Evolutionary conservation across 495 filamentous ascomycete genomes (phyloP), one percentile per base, ranked within the genome.

Genomic region (Neurospora tetraspora): DNA sequence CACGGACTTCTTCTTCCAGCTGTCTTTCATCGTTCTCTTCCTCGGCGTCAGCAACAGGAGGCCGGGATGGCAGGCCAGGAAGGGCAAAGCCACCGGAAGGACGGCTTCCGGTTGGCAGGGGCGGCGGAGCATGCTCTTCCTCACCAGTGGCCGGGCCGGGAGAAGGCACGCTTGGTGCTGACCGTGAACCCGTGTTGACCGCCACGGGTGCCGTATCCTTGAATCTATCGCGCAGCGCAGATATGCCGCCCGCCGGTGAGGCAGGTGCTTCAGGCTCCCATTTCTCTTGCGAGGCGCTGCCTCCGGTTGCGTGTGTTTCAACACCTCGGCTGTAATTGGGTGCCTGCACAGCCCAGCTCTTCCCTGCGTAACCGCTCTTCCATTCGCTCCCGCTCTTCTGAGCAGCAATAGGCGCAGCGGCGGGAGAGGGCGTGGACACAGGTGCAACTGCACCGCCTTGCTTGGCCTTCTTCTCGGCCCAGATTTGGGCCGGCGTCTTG

Each of bases 401-500:
- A 59, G 84, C 84, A 38, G 83, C 80, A 42, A 94, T 81, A 1
- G 90, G 86, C 31, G 89, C 81, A 1, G 88, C 77, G 9, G 76
- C 10, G 45, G 82, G 78, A 4, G 83, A 78, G 34, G 82, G 78
- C 0, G 81, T 76, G 39, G 80, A 82, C 23, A 83, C 79, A 65
- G 83, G 84, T 7, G 76, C 75, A 65, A 83, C 83, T 39, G 80
- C 74, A 36, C 90, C 91, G 23, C 90, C 86, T 77, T 97, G 91
- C 70, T 89, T 88, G 34, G 92, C 93, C 83, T 98, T 99, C 81
- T 92, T 96, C 82, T 99, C 96, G 0, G 94, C 94, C 96, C 96
- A 99, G 20, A 97, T 80, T 79, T 99, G 96, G 31, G 96, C 94
- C 20, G 96, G 96, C 7, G 96, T 98, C 83, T 98, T 99, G 68